Evolutionary conservation across 1,284 basidiomycete genomes (phyloP).

Genomic region (Pyrrhoderma lamaoense): DNA sequence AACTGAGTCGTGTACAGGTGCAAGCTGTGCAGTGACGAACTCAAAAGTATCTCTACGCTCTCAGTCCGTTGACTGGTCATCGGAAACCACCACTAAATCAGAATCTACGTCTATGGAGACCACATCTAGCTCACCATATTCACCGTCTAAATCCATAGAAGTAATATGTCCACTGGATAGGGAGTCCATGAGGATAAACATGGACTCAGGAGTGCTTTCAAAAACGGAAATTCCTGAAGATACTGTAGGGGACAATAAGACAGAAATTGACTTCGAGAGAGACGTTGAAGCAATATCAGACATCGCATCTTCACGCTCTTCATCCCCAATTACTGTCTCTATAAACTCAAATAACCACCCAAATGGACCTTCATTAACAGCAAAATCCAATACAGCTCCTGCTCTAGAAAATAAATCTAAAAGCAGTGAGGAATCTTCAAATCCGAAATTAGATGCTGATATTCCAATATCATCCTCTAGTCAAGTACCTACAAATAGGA

Average conservation of each 20-base stretch:
- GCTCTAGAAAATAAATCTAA: too few relatives aligned
- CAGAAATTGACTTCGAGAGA: neutral
- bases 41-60: neutral
- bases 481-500: too few relatives aligned
- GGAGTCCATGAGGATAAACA: neutral
- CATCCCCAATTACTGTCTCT: slow-evolving; percentile 3
- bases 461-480: neutral
- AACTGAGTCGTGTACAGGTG: too few relatives aligned
- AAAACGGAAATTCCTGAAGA: neutral
- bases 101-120: neutral
- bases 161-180: neutral
- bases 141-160: neutral
- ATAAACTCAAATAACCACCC: too few relatives aligned
- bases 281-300: slow-evolving; percentile 7
- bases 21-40: too few relatives aligned
- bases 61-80: neutral
- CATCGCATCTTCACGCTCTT: slow-evolving; percentile 15
- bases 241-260: neutral
- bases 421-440: too few relatives aligned
- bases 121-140: neutral
- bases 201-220: neutral
- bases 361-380: too few relatives aligned
- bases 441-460: too few relatives aligned
- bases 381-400: too few relatives aligned
- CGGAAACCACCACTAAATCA: neutral